phyloP scores from a whole-genome alignment of 2,329 filamentous ascomycete genomes.

The Ceratocystis ficicola region DNA sequence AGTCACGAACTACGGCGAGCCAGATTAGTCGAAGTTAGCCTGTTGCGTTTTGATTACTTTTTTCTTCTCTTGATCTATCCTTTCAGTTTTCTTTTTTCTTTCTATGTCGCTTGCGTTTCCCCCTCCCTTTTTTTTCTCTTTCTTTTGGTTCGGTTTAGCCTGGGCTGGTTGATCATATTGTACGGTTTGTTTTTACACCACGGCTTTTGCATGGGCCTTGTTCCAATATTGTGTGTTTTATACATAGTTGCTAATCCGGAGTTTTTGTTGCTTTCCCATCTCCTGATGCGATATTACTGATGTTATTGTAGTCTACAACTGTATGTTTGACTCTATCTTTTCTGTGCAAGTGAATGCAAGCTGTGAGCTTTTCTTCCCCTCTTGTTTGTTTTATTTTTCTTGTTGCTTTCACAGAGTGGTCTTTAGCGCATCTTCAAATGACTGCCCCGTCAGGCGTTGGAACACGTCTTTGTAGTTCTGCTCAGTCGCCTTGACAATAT shows the following conservation, averaged over 20 bases:
- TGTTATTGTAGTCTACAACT: not conserved
- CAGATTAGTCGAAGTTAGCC: conserved; percentile 38
- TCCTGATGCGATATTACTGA: not conserved
- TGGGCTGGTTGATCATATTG: conserved; percentile 12
- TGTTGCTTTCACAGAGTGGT: not conserved
- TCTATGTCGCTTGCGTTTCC: not conserved
- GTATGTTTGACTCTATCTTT: not conserved
- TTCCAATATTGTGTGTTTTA: conserved; percentile 7
- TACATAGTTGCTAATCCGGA: conserved; percentile 8
- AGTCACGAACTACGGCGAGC: conserved; percentile 59
- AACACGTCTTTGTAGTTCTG: conserved; percentile 67
- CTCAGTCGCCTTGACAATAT: conserved; percentile 56
- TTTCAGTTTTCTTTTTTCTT: not conserved
- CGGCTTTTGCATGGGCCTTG: not conserved
- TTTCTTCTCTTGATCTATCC: not conserved
- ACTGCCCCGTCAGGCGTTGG: conserved; percentile 48
- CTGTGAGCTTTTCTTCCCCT: not conserved
- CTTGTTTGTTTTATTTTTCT: not conserved
- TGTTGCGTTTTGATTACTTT: not conserved
- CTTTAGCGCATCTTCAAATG: conserved; percentile 30
- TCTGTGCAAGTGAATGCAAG: not conserved
- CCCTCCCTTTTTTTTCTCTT: not conserved
- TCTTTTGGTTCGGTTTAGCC: conserved; percentile 9
- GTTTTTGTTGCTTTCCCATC: conserved; percentile 4
- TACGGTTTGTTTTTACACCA: conserved; percentile 7